Percentiles rank a stretch among this genome's conserved stretches.
Conservation (phyloP, 176 grass and related monocot genomes). For the Ensete glaucum region DNA sequence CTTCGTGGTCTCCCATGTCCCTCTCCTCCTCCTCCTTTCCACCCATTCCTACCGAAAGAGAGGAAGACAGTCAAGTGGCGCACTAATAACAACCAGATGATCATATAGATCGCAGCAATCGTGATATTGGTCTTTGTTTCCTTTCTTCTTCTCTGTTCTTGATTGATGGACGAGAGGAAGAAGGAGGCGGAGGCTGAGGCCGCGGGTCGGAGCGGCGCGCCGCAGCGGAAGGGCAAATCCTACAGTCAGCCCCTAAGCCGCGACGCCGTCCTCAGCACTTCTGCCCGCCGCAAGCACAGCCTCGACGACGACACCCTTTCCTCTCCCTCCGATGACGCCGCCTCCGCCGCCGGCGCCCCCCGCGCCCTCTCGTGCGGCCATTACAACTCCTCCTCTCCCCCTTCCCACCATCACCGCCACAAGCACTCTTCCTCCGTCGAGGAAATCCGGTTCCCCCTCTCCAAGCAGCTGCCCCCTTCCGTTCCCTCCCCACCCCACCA, state of each 20-base stretch:
- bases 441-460: not conserved
- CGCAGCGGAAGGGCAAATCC: slow-evolving; percentile 48
- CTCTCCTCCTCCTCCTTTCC: not conserved
- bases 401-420: not conserved
- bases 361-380: slow-evolving; percentile 19
- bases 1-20: not conserved
- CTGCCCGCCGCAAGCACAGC: slow-evolving; percentile 57
- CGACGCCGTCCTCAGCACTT: slow-evolving; percentile 26
- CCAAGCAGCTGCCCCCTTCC: not conserved
- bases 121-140: no score
- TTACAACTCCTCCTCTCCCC: slow-evolving; percentile 22
- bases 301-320: slow-evolving; percentile 43
- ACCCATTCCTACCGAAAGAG: not conserved
- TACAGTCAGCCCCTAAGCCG: slow-evolving; percentile 77
- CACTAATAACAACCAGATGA: no score
- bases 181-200: not conserved
- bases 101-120: no score
- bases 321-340: slow-evolving; percentile 16
- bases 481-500: not conserved
- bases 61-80: not conserved
- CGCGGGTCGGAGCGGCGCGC: no score
- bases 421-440: not conserved
- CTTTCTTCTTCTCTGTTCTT: not conserved
- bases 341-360: slow-evolving; percentile 16
- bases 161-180: slow-evolving; percentile 2